These are phyloP conservation scores for Beauveria caledonica DNA, from an alignment of 2,329 filamentous ascomycete species.

Conservation along the genomic window DNA sequence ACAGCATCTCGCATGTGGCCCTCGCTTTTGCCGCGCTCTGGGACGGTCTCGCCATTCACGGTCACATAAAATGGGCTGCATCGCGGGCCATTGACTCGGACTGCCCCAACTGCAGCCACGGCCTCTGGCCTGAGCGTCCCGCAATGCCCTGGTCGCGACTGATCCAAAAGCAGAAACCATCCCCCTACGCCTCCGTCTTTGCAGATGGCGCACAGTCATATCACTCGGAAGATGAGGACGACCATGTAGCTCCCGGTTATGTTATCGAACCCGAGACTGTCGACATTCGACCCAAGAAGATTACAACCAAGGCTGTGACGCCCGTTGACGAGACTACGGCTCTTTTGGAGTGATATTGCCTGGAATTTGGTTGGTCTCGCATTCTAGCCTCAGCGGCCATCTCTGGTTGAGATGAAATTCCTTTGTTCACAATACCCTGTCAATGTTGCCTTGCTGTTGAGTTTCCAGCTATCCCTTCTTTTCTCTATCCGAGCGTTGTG, in stretches of 20 bases:
- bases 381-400: background rate
- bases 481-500: background rate
- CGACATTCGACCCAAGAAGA: constrained; percentile 6
- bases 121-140: constrained; percentile 30
- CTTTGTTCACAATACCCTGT: background rate
- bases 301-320: background rate
- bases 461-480: background rate
- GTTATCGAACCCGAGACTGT: background rate
- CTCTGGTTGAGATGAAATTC: background rate
- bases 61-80: constrained; percentile 30
- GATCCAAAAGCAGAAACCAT: constrained; percentile 9
- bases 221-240: constrained; percentile 5
- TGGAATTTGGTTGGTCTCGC: background rate
- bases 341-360: constrained; percentile 2
- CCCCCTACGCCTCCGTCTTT: constrained; percentile 4
- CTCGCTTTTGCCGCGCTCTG: constrained; percentile 30
- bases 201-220: constrained; percentile 10
- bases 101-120: constrained; percentile 32
- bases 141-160: constrained; percentile 26
- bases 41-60: constrained; percentile 32
- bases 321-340: constrained; percentile 3
- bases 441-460: background rate
- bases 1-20: constrained; percentile 29
- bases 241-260: background rate
- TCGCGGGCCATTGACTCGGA: constrained; percentile 31